These are phyloP conservation scores for Macaranga tanarius DNA, from an alignment of 441 rosid species.

Conservation along the genomic window DNA sequence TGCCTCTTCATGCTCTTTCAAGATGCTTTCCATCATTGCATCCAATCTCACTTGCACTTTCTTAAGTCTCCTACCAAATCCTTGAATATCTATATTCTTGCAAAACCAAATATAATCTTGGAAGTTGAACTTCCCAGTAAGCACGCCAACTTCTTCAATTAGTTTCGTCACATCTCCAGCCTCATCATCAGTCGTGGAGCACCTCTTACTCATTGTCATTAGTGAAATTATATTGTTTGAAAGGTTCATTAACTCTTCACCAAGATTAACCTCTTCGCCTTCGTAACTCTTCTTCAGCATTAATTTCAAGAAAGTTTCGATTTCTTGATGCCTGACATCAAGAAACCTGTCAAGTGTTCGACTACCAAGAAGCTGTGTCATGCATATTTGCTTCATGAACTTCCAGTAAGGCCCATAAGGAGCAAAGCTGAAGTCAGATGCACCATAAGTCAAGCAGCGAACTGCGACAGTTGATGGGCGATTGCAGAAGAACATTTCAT, in stretches of 20 bases:
- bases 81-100: conserved; percentile 49
- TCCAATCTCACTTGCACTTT: conserved; percentile 37
- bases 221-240: conserved; percentile 37
- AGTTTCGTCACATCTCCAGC: conserved; percentile 36
- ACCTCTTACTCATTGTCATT: conserved; percentile 40
- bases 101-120: conserved; percentile 46
- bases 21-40: conserved; percentile 36
- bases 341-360: conserved; percentile 27
- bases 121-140: conserved; percentile 43
- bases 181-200: conserved; percentile 29
- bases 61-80: conserved; percentile 38
- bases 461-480: conserved; percentile 35
- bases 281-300: conserved; percentile 20
- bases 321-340: conserved; percentile 35
- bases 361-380: conserved; percentile 45
- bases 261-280: conserved; percentile 31
- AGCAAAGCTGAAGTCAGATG: conserved; percentile 39
- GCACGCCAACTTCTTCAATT: conserved; percentile 35
- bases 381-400: conserved; percentile 50
- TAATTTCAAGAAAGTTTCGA: conserved; percentile 20
- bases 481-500: conserved; percentile 36
- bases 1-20: conserved; percentile 36
- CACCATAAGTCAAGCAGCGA: conserved; percentile 44
- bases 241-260: conserved; percentile 34
- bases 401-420: conserved; percentile 53